Conservation (phyloP, 106 monocot species). For the Vanilla planifolia region DNA sequence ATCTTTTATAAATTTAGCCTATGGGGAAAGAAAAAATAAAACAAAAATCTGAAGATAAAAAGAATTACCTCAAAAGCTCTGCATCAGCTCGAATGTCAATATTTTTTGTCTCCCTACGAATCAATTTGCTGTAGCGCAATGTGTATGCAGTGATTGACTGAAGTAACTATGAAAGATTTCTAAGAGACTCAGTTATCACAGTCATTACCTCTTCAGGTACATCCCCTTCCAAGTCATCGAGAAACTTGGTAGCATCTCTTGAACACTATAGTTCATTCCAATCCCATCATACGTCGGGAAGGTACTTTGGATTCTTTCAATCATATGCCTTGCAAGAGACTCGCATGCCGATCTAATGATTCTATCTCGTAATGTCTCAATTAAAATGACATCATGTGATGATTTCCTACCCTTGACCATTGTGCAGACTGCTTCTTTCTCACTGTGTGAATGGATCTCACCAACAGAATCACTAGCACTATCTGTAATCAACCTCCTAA, state of each 20-base stretch:
- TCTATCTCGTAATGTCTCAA: constrained; percentile 69
- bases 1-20: too few relatives aligned
- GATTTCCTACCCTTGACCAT: constrained; percentile 74
- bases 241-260: constrained; percentile 65
- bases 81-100: constrained; percentile 92
- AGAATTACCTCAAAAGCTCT: constrained; percentile 71
- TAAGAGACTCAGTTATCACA: constrained; percentile 45
- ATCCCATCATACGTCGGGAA: constrained; percentile 90
- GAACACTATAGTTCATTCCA: constrained; percentile 55
- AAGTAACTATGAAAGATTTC: constrained; percentile 72
- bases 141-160: constrained; percentile 58
- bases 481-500: constrained; percentile 34
- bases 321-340: constrained; percentile 55
- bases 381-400: constrained; percentile 69
- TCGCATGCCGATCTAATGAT: constrained; percentile 87
- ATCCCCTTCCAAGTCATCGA: constrained; percentile 65
- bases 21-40: too few relatives aligned
- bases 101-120: constrained; percentile 87
- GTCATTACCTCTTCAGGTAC: constrained; percentile 71
- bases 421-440: constrained; percentile 73
- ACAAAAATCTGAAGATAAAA: too few relatives aligned
- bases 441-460: constrained; percentile 29
- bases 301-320: constrained; percentile 60
- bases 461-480: constrained; percentile 18
- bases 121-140: constrained; percentile 44